phyloP scores from a whole-genome alignment of 2,329 filamentous ascomycete genomes.

The Diaporthe aspalathi region DNA sequence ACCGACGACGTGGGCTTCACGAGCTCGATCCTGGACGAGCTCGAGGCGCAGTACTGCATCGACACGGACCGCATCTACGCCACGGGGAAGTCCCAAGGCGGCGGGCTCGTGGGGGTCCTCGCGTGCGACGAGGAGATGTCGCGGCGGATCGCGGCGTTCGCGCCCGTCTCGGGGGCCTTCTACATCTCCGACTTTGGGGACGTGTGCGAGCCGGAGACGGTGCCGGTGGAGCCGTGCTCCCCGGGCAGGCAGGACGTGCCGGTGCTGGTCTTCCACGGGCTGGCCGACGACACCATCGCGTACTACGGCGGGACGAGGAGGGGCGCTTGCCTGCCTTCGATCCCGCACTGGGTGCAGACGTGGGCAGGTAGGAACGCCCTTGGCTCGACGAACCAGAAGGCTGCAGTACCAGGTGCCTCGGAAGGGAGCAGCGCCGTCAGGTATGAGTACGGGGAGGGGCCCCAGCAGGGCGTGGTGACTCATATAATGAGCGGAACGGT shows the following conservation, averaged over 20 bases:
- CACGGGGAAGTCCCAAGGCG: slow-evolving; percentile 58
- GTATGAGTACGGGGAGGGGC: slow-evolving; percentile 50
- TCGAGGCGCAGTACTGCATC: slow-evolving; percentile 53
- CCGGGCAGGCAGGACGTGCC: slow-evolving; percentile 52
- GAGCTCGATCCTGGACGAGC: slow-evolving; percentile 53
- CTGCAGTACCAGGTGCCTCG: slow-evolving; percentile 29
- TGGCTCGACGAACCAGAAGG: slow-evolving; percentile 25
- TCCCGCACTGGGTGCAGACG: slow-evolving; percentile 52
- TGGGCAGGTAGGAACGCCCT: slow-evolving; percentile 53
- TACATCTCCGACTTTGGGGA: slow-evolving; percentile 49
- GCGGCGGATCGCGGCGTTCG: slow-evolving; percentile 55
- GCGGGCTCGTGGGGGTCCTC: slow-evolving; percentile 55
- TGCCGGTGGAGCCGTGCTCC: slow-evolving; percentile 50
- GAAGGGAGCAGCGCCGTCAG: slow-evolving; percentile 42
- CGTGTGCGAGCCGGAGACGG: slow-evolving; percentile 35
- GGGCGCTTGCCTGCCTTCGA: slow-evolving; percentile 56
- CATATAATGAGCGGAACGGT: slow-evolving; percentile 50
- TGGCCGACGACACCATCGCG: slow-evolving; percentile 56
- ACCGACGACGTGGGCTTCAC: slow-evolving; percentile 59
- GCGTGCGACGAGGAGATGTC: slow-evolving; percentile 54
- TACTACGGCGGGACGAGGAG: slow-evolving; percentile 56
- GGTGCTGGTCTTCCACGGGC: slow-evolving; percentile 64
- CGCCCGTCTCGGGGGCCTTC: slow-evolving; percentile 54
- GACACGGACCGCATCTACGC: slow-evolving; percentile 56
- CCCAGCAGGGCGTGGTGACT: slow-evolving; percentile 43